Base-by-base conservation (phyloP, 139 green algal genomes). In the Coccomyxa sp. region DNA sequence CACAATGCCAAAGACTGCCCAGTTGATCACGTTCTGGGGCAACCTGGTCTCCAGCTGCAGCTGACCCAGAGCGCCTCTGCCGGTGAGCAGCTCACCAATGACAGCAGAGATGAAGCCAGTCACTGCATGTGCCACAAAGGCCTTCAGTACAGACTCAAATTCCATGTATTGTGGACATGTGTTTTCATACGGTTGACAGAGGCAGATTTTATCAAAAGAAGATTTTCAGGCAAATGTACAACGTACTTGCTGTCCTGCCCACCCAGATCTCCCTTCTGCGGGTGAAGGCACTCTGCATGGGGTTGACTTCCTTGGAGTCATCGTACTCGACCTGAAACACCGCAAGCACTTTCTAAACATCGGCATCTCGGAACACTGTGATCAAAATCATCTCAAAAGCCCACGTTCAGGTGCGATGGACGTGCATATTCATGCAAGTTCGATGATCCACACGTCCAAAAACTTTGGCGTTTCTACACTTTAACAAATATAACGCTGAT, bases 1-100 rank as follows among this genome's bases (percentile, higher is more conserved):
- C 67, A 87, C 84, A 28, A 87, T 81, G 32, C n/a, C 75, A 63
- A 59, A 38, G 27, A 85, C 57, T 13, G 71, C 10, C 32, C 28
- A 31, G 13, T 84, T 79, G 30, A 85, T 74, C 21, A 87, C 27
- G 12, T 17, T 59, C 13, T 38, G 84, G 1, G 81, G 76, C 80
- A 87, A 51, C 21, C 30, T 81, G 16, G 79, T 82, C 83, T 84
- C 84, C 0, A 87, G 74, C 13, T 57, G n/a, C 1, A 87, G 76
- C 76, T 87, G 84, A n/a, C 84, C 77, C 18, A 87, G 17, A 16
- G 76, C 76, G 75, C 84, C 84, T 66, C 80, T 82, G 27, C 84
- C 84, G 28, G 84, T 87, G 0, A 87, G 51, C 13, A 85, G 57
- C 84, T 87, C 84, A 16, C 84, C 84, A 38, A 85, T 13, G 0